These are phyloP conservation scores for Fusarium circinatum DNA, from an alignment of 2,329 filamentous ascomycete genomes.

Conservation along the genomic window DNA sequence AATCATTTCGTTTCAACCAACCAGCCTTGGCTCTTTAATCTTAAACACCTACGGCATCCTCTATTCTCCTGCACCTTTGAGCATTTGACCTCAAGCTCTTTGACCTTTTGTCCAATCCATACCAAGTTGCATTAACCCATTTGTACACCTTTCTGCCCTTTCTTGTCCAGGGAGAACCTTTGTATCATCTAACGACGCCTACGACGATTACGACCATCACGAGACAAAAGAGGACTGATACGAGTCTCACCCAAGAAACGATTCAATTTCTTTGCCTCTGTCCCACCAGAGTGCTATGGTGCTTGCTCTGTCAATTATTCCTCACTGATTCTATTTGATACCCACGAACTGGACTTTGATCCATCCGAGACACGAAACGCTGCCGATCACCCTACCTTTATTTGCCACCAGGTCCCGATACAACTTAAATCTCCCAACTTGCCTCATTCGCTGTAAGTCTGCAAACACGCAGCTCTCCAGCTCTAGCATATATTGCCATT, in stretches of 20 bases:
- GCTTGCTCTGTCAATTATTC: neutral
- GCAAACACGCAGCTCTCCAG: slow-evolving; percentile 6
- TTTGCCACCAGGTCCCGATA: slow-evolving; percentile 25
- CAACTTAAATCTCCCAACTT: neutral
- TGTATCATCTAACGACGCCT: slow-evolving; percentile 34
- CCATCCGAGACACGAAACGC: slow-evolving; percentile 20
- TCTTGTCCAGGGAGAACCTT: neutral
- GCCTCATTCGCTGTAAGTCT: slow-evolving; percentile 5
- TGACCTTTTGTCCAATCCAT: slow-evolving; percentile 1
- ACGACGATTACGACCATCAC: slow-evolving; percentile 38
- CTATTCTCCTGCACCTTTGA: neutral
- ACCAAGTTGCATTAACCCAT: neutral
- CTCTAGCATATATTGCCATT: slow-evolving; percentile 1
- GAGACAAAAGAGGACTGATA: slow-evolving; percentile 28
- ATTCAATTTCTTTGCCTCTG: neutral
- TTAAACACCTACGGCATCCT: slow-evolving; percentile 2
- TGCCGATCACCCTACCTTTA: slow-evolving; percentile 25
- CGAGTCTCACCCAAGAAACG: slow-evolving; percentile 14
- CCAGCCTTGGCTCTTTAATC: slow-evolving; percentile 20
- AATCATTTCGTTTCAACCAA: slow-evolving; percentile 32
- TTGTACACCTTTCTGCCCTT: neutral
- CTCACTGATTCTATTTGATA: slow-evolving; percentile 24
- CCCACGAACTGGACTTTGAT: slow-evolving; percentile 9
- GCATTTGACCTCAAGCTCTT: slow-evolving; percentile 1
- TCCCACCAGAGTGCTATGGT: slow-evolving; percentile 8